Evolutionary conservation across 2,329 filamentous ascomycete species (phyloP).

Genomic region (Thermochaetoides dissita): DNA sequence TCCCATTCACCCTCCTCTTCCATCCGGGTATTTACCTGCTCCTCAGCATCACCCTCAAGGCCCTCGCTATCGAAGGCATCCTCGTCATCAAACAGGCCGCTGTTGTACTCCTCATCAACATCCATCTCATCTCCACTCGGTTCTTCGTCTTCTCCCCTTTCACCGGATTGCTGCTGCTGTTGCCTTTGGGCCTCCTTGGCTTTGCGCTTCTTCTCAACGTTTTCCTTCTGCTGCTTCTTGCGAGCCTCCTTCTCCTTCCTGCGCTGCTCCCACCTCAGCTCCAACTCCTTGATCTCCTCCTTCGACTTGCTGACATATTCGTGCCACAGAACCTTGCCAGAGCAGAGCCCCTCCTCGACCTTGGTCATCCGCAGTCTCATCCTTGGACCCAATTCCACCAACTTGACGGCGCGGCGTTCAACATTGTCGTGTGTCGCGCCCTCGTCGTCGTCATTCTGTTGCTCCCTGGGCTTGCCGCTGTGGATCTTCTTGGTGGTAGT

Average conservation of each 20-base stretch:
- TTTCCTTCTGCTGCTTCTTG: slow-evolving; percentile 71
- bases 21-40: slow-evolving; percentile 33
- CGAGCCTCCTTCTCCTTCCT: slow-evolving; percentile 70
- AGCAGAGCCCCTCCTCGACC: slow-evolving; percentile 85
- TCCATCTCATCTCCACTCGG: slow-evolving; percentile 26
- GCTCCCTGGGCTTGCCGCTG: slow-evolving; percentile 33
- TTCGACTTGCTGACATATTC: slow-evolving; percentile 79
- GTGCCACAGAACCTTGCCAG: slow-evolving; percentile 93
- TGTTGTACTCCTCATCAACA: slow-evolving; percentile 24
- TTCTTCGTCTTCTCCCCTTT: slow-evolving; percentile 11
- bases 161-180: slow-evolving; percentile 6
- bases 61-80: slow-evolving; percentile 39
- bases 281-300: slow-evolving; percentile 62
- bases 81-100: slow-evolving; percentile 24
- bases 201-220: slow-evolving; percentile 74
- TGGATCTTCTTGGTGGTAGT: slow-evolving; percentile 49
- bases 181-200: slow-evolving; percentile 77
- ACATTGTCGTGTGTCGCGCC: slow-evolving; percentile 42
- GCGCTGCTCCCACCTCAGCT: slow-evolving; percentile 68
- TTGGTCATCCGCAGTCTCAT: slow-evolving; percentile 84
- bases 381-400: slow-evolving; percentile 82
- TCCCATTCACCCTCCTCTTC: slow-evolving; percentile 39
- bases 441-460: slow-evolving; percentile 28
- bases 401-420: slow-evolving; percentile 76
- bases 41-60: slow-evolving; percentile 35